Conservation (phyloP, 2,329 filamentous ascomycete species). For the Magnaporthales sp. region DNA sequence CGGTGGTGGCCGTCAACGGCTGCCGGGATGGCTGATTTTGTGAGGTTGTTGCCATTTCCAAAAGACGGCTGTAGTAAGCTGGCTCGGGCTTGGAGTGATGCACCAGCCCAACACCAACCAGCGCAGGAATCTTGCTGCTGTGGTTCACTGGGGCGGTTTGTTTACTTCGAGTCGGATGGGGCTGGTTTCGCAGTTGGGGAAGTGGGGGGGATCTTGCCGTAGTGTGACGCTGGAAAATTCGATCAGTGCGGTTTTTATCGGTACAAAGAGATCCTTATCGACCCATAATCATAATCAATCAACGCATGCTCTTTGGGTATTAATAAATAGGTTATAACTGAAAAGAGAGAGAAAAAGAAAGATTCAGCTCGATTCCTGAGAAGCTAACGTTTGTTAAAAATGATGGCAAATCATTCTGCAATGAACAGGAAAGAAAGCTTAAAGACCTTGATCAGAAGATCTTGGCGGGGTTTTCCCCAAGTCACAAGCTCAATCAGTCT, state of each 20-base stretch:
- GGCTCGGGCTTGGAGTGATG: background rate
- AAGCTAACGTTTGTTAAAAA: background rate
- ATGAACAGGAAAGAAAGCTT: background rate
- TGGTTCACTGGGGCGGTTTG: background rate
- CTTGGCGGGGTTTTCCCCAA: background rate
- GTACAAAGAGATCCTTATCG: background rate
- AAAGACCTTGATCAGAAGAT: background rate
- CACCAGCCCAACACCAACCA: background rate
- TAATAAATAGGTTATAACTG: too few species aligned
- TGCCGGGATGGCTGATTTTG: background rate
- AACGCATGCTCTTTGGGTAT: background rate
- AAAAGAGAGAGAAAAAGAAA: too few species aligned
- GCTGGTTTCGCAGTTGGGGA: background rate
- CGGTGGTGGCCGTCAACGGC: conserved; percentile 7
- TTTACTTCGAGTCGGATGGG: background rate
- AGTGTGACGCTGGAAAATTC: background rate
- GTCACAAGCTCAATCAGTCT: background rate
- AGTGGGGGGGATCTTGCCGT: background rate
- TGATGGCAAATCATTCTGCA: background rate
- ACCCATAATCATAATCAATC: background rate
- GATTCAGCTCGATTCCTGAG: background rate
- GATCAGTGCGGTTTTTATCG: background rate
- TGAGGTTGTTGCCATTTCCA: background rate
- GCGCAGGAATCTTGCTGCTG: background rate
- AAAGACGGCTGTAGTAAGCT: background rate